phyloP scores from a whole-genome alignment of 2,329 filamentous ascomycete genomes.

The Torrubiella hemipterigena region DNA sequence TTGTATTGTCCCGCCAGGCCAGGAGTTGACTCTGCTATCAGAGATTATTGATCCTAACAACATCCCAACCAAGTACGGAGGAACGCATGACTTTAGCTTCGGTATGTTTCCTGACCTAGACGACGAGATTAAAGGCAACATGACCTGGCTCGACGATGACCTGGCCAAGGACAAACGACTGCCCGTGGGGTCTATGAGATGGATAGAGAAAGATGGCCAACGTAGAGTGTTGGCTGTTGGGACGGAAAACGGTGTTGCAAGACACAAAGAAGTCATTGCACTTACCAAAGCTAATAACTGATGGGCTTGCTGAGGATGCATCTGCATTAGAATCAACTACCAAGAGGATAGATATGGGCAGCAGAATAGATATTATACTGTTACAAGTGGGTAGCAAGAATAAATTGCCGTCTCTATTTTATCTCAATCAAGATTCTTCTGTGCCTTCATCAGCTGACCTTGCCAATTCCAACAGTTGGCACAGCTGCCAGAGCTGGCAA shows the following conservation, averaged over 20 bases:
- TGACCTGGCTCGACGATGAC: not conserved
- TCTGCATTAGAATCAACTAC: too few relatives aligned
- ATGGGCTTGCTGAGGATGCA: too few relatives aligned
- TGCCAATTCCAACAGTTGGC: too few relatives aligned
- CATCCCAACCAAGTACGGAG: constrained; percentile 84
- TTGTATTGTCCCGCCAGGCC: constrained; percentile 66
- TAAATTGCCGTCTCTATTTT: too few relatives aligned
- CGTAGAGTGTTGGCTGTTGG: not conserved
- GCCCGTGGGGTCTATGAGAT: not conserved
- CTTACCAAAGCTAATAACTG: too few relatives aligned
- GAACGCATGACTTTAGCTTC: constrained; percentile 71
- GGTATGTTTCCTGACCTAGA: constrained; percentile 26
- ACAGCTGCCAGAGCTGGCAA: too few relatives aligned
- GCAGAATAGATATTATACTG: too few relatives aligned
- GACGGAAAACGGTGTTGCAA: not conserved
- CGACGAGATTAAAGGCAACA: not conserved
- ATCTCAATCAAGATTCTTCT: too few relatives aligned
- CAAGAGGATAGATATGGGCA: too few relatives aligned
- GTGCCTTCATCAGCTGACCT: too few relatives aligned
- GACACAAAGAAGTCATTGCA: not conserved
- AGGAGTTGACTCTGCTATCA: constrained; percentile 66
- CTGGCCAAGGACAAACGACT: not conserved
- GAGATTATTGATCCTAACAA: constrained; percentile 71
- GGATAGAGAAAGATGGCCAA: not conserved
- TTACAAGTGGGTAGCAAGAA: too few relatives aligned